Percentiles rank a stretch among this genome's conserved stretches.
These are phyloP conservation scores for Cronartium ribicola DNA, from an alignment of 1,284 basidiomycete species.

Conservation along the genomic window DNA sequence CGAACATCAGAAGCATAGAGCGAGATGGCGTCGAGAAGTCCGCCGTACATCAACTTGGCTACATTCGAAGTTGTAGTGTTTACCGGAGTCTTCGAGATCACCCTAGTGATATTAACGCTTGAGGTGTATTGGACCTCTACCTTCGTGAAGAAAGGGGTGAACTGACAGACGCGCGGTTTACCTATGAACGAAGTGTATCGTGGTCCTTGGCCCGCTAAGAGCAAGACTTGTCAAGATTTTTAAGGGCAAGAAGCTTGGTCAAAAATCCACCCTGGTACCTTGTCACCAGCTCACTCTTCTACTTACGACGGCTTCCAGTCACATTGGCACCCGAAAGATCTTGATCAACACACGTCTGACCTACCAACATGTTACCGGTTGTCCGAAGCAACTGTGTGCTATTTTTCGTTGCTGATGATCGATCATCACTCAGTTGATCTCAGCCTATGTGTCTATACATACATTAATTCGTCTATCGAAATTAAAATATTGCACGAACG, in stretches of 20 bases:
- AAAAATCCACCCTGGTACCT: not conserved
- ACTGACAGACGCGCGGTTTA: conserved; percentile 17
- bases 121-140: conserved; percentile 13
- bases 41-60: not conserved
- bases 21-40: not conserved
- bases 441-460: not conserved
- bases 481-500: not conserved
- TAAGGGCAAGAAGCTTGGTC: not conserved
- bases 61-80: not conserved
- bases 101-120: conserved; percentile 8
- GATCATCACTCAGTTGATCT: not conserved
- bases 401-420: conserved; percentile 6
- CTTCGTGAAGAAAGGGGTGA: conserved; percentile 11
- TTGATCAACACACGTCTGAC: not conserved
- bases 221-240: not conserved
- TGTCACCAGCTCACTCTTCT: not conserved
- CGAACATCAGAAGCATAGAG: conserved; percentile 2
- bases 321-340: not conserved
- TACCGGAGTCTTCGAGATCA: conserved; percentile 6
- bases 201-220: conserved; percentile 19
- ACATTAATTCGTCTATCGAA: not conserved
- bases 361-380: not conserved
- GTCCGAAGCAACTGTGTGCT: not conserved
- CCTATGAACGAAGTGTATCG: conserved; percentile 6
- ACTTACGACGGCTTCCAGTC: conserved; percentile 23